Base-by-base conservation (phyloP, 192 early-diverging fungal genomes). In the Coemansia furcata region DNA sequence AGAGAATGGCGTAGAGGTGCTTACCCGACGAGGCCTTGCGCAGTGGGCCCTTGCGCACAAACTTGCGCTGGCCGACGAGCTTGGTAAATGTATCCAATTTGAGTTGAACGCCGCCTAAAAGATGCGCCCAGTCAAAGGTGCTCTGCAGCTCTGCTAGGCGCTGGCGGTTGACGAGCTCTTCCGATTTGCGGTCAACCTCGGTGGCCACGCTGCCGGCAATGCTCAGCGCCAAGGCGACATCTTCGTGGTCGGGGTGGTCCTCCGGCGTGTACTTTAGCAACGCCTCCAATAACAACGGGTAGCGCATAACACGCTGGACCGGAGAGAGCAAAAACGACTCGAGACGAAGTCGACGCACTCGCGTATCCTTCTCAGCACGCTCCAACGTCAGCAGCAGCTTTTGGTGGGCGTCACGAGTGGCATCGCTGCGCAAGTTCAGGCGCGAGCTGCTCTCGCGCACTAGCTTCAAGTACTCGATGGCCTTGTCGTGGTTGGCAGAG, bases 401-500 rank as follows among this genome's bases (percentile, higher is more conserved):
- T 21, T 77, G 74, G 68, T 82, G 80, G 37, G 74, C 75, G 29
- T 76, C 74, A 17, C 66, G 66, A 17, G 75, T 77, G 6, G 68
- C 74, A 38, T 74, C 75, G 62, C 58, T 74, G 50, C 71, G 71
- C 55, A 82, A 54, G 33, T 74, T 82, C 46, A 77, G 66, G 12
- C 74, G 72, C 26, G 74, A 74, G 71, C 68, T 74, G 68, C 74
- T 82, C 52, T 82, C 75, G 46, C 80, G 80, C 65, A 82, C 74
- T 40, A 77, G 74, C 68, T 76, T 82, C 58, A 82, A 58, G 30
- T 77, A 82, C 69, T 82, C 74, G 49, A 82, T 66, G 2, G 80
- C 74, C 69, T 77, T 76, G 67, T 77, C 75, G 55, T 82, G 80
- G 71, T 82, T 82, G 65, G 80, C 80, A 36, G 80, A 76, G 63